Percentiles rank a stretch among this genome's conserved stretches.
Evolutionary conservation across 140 eudicot genomes (phyloP).

Genomic region (Erigeron philadelphicus): DNA sequence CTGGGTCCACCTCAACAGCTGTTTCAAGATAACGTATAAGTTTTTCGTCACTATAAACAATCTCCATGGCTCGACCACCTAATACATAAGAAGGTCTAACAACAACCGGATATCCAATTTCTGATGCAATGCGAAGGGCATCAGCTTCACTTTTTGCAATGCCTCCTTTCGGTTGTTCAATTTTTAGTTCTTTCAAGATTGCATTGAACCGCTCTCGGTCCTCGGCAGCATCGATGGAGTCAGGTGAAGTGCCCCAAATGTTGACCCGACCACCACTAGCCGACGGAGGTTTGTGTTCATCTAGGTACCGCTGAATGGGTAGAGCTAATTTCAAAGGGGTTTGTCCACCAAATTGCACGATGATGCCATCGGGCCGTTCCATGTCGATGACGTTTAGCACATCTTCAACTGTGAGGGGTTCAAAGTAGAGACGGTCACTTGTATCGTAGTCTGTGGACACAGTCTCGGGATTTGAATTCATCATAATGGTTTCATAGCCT

Average conservation of each 20-base stretch:
- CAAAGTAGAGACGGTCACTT: slow-evolving; percentile 92
- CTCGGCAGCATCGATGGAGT: slow-evolving; percentile 95
- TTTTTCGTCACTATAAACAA: slow-evolving; percentile 82
- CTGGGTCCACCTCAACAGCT: slow-evolving; percentile 92
- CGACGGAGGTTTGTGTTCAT: slow-evolving; percentile 50
- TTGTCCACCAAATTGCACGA: slow-evolving; percentile 98
- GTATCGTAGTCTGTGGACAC: slow-evolving; percentile 97
- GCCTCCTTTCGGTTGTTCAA: slow-evolving; percentile 92
- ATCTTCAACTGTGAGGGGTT: slow-evolving; percentile 89
- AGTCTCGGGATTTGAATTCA: slow-evolving; percentile 97
- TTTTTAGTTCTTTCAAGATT: slow-evolving; percentile 64
- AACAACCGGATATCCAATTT: slow-evolving; percentile 89
- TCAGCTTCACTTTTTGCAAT: slow-evolving; percentile 87
- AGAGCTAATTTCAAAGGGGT: slow-evolving; percentile 86
- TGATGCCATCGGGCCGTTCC: slow-evolving; percentile 90
- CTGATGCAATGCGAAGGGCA: slow-evolving; percentile 77
- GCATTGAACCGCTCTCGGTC: slow-evolving; percentile 91
- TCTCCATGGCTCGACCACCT: slow-evolving; percentile 98
- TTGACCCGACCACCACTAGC: slow-evolving; percentile 68
- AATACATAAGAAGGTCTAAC: slow-evolving; percentile 92
- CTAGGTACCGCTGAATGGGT: slow-evolving; percentile 77
- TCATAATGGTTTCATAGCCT: slow-evolving; percentile 94
- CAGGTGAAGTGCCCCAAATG: slow-evolving; percentile 98
- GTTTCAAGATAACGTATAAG: slow-evolving; percentile 63
- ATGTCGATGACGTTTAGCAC: slow-evolving; percentile 83